phyloP scores from a whole-genome alignment of 2,329 filamentous ascomycete genomes.

The Myriosclerotinia curreyana region DNA sequence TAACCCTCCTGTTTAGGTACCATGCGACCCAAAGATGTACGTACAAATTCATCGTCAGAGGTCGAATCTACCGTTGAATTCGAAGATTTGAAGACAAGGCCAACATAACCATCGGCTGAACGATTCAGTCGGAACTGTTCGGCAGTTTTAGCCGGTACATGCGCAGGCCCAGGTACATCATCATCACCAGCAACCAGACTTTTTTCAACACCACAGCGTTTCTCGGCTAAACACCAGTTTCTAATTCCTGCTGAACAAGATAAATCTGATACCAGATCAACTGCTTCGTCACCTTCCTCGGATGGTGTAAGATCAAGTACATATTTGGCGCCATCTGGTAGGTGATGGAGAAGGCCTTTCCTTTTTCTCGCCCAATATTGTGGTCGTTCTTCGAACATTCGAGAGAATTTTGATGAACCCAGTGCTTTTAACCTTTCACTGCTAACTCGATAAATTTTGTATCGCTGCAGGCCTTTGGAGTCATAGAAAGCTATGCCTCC shows the following conservation, averaged over 20 bases:
- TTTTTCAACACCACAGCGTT: conserved; percentile 42
- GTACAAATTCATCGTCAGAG: neutral
- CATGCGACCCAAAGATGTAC: conserved; percentile 8
- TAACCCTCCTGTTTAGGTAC: neutral
- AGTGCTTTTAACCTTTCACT: conserved; percentile 48
- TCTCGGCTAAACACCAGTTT: conserved; percentile 50
- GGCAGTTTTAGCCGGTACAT: neutral
- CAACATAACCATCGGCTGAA: neutral
- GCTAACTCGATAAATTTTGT: conserved; percentile 46
- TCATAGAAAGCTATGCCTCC: conserved; percentile 37
- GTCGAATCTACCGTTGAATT: neutral
- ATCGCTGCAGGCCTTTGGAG: conserved; percentile 30
- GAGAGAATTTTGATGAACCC: conserved; percentile 48
- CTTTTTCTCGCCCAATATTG: conserved; percentile 43
- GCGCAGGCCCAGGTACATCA: conserved; percentile 35
- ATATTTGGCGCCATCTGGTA: conserved; percentile 51
- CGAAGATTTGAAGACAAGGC: neutral
- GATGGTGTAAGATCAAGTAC: conserved; percentile 63
- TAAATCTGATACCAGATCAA: conserved; percentile 56
- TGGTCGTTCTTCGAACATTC: conserved; percentile 47
- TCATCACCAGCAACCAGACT: conserved; percentile 49
- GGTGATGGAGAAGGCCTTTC: conserved; percentile 29
- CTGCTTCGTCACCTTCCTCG: conserved; percentile 59
- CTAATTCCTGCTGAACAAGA: conserved; percentile 55
- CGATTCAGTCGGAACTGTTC: neutral